Base-by-base conservation (phyloP, 495 filamentous ascomycete species). In the Patellaria atrata region DNA sequence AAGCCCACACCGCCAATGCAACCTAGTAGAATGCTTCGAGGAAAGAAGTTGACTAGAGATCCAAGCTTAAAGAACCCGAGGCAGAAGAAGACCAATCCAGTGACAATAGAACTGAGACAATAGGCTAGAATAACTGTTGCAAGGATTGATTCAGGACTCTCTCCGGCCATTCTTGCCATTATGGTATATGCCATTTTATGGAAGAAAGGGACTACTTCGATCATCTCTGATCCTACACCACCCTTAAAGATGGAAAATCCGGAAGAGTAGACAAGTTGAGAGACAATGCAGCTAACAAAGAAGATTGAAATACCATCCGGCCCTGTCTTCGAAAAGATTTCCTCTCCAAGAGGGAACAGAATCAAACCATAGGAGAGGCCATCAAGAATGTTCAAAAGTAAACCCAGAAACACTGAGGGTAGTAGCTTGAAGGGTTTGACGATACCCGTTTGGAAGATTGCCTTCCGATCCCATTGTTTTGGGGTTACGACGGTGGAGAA, bases 1-100 rank as follows among this genome's bases (percentile, higher is more conserved):
- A 82, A 91, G n/a, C 89, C 89, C 14, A 97, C 91, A 35, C 89
- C 89, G 25, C 91, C 89, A 40, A 97, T 96, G 50, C 91, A 94
- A 16, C 89, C 89, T 28, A 92, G 82, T n/a, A 96, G 57, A 43
- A 97, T 96, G 41, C 91, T 85, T 21, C 86, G 71, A 18, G 89
- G 89, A 45, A 97, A 94, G 61, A 94, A 97, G 15, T 85, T 87
- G 37, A 94, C 84, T 20, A 97, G 67, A 30, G 82, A 83, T 12
- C 89, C 89, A 35, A 94, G 68, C 41, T 71, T 76, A 54, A 79
- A 87, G 18, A 62, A 66, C 33, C 89, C 91, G 67, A 97, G 86
- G 6, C 79, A 52, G 52, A 84, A 91, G 64, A 96, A 97, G 3
- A 93, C 82, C 30, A 79, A 33, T 2, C 89, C 89, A 1, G 89